These are phyloP conservation scores for Spergularia bocconei DNA, from an alignment of 148 eudicot genomes.

Conservation along the genomic window DNA sequence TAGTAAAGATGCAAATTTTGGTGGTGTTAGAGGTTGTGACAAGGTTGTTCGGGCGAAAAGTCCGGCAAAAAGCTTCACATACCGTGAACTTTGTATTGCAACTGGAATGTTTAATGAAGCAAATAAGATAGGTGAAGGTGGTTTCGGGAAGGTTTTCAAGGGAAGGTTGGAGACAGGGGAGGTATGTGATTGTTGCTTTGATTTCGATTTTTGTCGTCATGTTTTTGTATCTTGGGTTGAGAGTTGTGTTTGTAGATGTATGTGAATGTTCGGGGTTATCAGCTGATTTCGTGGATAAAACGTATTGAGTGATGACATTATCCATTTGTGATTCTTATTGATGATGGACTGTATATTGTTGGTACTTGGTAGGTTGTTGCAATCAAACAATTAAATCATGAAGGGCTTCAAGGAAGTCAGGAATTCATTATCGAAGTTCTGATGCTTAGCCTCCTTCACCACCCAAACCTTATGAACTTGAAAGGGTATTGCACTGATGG, in stretches of 20 bases:
- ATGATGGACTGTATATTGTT: constrained; percentile 16
- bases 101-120: constrained; percentile 39
- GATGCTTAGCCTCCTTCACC: constrained; percentile 51
- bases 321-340: constrained; percentile 8
- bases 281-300: not conserved
- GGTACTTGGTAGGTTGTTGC: constrained; percentile 39
- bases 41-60: constrained; percentile 18
- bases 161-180: constrained; percentile 41
- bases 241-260: not conserved
- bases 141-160: constrained; percentile 66
- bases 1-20: constrained; percentile 21
- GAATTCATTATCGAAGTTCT: constrained; percentile 53
- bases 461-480: constrained; percentile 45
- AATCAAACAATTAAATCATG: constrained; percentile 41
- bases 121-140: constrained; percentile 72
- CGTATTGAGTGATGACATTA: constrained; percentile 4
- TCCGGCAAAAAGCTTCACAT: constrained; percentile 42
- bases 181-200: constrained; percentile 22
- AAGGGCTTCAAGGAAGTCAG: constrained; percentile 46
- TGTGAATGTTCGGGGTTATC: not conserved
- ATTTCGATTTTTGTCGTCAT: not conserved
- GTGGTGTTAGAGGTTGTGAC: constrained; percentile 25
- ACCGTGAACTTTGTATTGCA: constrained; percentile 41
- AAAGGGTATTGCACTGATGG: constrained; percentile 52
- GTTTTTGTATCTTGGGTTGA: not conserved